phyloP scores from a whole-genome alignment of 495 filamentous ascomycete genomes.

The Polyplosphaeria fusca region DNA sequence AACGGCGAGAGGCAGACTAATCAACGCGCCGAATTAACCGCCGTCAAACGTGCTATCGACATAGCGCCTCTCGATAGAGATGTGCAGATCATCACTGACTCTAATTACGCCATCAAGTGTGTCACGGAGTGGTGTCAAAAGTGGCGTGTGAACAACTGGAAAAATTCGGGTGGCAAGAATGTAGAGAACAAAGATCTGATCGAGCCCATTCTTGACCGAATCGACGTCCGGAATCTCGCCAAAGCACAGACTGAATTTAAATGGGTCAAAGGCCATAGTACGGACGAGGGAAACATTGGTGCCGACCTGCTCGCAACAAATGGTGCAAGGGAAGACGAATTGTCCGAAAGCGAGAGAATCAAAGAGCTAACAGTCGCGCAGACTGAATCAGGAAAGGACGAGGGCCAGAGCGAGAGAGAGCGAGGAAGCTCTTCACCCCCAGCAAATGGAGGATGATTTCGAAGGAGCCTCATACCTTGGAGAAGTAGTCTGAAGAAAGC shows the following conservation, averaged over 20 bases:
- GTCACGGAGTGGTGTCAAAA: conserved; percentile 78
- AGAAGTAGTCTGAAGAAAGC: too few species aligned
- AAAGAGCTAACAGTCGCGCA: too few species aligned
- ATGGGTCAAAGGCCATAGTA: conserved; percentile 83
- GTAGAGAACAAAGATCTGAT: conserved; percentile 88
- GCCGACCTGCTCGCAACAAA: conserved; percentile 77
- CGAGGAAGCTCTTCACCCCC: too few species aligned
- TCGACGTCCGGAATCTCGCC: conserved; percentile 63
- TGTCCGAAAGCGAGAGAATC: too few species aligned
- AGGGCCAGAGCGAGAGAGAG: too few species aligned
- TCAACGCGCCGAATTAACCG: conserved; percentile 89
- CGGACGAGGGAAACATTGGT: conserved; percentile 66
- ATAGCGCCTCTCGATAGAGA: conserved; percentile 61
- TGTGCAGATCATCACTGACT: conserved; percentile 75
- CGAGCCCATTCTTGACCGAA: conserved; percentile 63
- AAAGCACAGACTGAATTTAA: conserved; percentile 66
- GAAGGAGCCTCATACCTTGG: too few species aligned
- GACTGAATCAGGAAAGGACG: too few species aligned
- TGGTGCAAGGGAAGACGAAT: conserved; percentile 44
- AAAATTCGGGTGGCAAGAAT: conserved; percentile 59
- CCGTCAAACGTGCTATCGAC: conserved; percentile 78
- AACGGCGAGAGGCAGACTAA: conserved; percentile 78
- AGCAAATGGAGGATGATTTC: too few species aligned
- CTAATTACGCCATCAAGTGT: conserved; percentile 83
- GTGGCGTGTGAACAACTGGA: conserved; percentile 71